Percentiles rank a stretch among this genome's conserved stretches.
Conservation (phyloP, 2,329 filamentous ascomycete species). For the Diaporthe sp. region DNA sequence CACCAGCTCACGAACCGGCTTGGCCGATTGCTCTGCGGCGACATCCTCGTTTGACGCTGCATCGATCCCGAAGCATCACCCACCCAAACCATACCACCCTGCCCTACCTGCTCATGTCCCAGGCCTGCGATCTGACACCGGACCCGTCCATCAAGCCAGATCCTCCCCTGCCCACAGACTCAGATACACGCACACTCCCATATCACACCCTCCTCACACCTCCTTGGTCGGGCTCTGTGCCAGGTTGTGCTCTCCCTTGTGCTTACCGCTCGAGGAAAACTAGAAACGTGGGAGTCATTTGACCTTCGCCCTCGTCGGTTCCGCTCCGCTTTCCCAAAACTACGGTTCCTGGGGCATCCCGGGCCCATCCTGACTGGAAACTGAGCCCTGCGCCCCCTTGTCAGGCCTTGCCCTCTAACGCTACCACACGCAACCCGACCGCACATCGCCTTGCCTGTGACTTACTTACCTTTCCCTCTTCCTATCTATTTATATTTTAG, state of each 20-base stretch:
- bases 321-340: constrained; percentile 41
- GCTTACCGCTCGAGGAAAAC: constrained; percentile 32
- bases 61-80: constrained; percentile 30
- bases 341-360: constrained; percentile 38
- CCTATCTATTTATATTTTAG: constrained; percentile 55
- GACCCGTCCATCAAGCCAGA: constrained; percentile 37
- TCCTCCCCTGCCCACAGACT: constrained; percentile 20
- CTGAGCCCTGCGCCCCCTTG: constrained; percentile 40
- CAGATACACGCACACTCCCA: constrained; percentile 26
- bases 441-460: not conserved
- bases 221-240: constrained; percentile 23
- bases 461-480: constrained; percentile 31
- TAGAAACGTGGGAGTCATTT: constrained; percentile 34
- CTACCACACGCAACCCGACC: constrained; percentile 27
- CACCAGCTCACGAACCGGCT: constrained; percentile 21
- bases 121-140: constrained; percentile 38
- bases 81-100: constrained; percentile 5
- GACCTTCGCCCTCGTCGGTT: constrained; percentile 16
- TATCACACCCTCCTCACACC: constrained; percentile 11
- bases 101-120: constrained; percentile 22
- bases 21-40: constrained; percentile 27
- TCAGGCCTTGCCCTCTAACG: constrained; percentile 30
- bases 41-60: constrained; percentile 28
- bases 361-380: constrained; percentile 41
- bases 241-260: constrained; percentile 12